phyloP scores from a whole-genome alignment of 2,329 filamentous ascomycete genomes.

The Monilinia fructicola region DNA sequence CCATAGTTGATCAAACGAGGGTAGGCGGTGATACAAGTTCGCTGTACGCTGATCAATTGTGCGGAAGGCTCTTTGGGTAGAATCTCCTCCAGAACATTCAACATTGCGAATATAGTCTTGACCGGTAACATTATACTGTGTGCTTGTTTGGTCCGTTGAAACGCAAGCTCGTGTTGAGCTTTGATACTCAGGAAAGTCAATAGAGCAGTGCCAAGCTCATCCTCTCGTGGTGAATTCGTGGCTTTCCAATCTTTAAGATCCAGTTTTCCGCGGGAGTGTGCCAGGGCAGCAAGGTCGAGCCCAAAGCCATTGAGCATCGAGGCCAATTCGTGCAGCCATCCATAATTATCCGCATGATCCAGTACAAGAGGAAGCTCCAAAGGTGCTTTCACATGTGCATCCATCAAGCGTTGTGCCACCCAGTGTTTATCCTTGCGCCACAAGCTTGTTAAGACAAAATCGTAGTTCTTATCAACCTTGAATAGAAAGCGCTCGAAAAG shows the following conservation, averaged over 20 bases:
- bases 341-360: conserved; percentile 76
- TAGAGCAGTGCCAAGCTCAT: conserved; percentile 68
- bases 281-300: conserved; percentile 81
- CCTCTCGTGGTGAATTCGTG: conserved; percentile 63
- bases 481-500: conserved; percentile 81
- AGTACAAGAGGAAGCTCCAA: conserved; percentile 68
- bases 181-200: conserved; percentile 83
- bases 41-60: conserved; percentile 77
- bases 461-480: conserved; percentile 73
- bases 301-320: conserved; percentile 68
- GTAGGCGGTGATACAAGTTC: conserved; percentile 87
- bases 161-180: conserved; percentile 73
- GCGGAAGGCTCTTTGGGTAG: conserved; percentile 58
- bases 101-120: conserved; percentile 77
- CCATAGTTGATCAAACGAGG: conserved; percentile 95
- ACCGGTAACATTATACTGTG: conserved; percentile 76
- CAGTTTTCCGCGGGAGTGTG: conserved; percentile 76
- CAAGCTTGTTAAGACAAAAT: conserved; percentile 86
- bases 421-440: conserved; percentile 90
- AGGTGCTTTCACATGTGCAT: conserved; percentile 69
- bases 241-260: conserved; percentile 81
- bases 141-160: conserved; percentile 61
- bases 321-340: conserved; percentile 81
- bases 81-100: conserved; percentile 76
- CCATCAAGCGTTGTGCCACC: conserved; percentile 77